Evolutionary conservation across 345 rosid species (phyloP).

Genomic region (Noccaea bulbosa): DNA sequence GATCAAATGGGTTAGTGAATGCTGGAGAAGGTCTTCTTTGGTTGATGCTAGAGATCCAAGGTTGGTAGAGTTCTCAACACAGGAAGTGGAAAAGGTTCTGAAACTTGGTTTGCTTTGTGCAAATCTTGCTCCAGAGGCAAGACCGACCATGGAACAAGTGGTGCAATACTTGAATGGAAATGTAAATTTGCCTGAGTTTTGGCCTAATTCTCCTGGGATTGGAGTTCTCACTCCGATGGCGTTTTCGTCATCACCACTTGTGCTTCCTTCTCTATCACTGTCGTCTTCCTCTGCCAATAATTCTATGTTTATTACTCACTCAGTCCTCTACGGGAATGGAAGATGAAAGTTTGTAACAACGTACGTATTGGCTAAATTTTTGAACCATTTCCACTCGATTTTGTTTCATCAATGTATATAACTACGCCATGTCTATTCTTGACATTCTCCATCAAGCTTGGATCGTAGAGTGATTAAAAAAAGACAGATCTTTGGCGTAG

Average conservation of each 20-base stretch:
- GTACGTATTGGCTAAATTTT: not conserved
- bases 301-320: conserved; percentile 44
- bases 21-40: conserved; percentile 46
- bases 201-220: conserved; percentile 39
- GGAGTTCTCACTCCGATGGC: conserved; percentile 38
- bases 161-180: conserved; percentile 46
- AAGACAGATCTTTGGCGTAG: not conserved
- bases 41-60: conserved; percentile 48
- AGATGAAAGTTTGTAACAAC: conserved; percentile 36
- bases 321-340: conserved; percentile 40
- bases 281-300: conserved; percentile 33
- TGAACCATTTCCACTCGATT: not conserved
- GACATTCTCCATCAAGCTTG: conserved; percentile 20
- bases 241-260: conserved; percentile 10
- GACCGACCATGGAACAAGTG: conserved; percentile 55
- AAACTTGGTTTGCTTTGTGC: conserved; percentile 56
- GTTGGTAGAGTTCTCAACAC: conserved; percentile 37
- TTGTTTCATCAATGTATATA: conserved; percentile 16
- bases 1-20: conserved; percentile 47
- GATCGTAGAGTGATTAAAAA: not conserved
- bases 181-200: conserved; percentile 40
- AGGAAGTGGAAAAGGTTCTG: conserved; percentile 55
- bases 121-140: conserved; percentile 39
- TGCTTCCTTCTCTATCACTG: conserved; percentile 32
- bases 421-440: conserved; percentile 13